phyloP scores from a whole-genome alignment of 2,329 filamentous ascomycete genomes.

The Monascus ruber region DNA sequence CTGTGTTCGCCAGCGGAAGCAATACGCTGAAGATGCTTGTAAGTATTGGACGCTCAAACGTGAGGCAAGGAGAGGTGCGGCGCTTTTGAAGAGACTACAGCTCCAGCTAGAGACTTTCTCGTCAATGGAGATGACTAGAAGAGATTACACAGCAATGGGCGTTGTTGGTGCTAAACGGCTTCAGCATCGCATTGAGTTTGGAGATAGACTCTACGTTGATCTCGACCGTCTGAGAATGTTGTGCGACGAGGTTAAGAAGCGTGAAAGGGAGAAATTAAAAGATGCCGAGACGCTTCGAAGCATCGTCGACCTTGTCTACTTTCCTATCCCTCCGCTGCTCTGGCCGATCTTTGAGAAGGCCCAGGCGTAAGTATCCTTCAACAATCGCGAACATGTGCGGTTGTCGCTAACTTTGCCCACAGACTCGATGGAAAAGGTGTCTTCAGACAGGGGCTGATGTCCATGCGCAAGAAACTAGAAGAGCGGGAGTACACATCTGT shows the following conservation, averaged over 20 bases:
- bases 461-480: conserved; percentile 42
- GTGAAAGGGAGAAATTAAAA: conserved; percentile 67
- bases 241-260: conserved; percentile 58
- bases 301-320: conserved; percentile 82
- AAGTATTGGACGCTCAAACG: conserved; percentile 97
- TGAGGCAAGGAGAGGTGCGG: conserved; percentile 81
- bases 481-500: conserved; percentile 51
- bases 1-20: conserved; percentile 73
- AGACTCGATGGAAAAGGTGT: conserved; percentile 41
- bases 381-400: background rate
- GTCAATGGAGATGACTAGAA: conserved; percentile 90
- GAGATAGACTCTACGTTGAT: conserved; percentile 52
- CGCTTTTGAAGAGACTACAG: conserved; percentile 83
- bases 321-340: conserved; percentile 69
- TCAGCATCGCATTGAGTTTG: conserved; percentile 77
- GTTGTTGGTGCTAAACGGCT: conserved; percentile 67
- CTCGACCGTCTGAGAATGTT: conserved; percentile 64
- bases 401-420: conserved; percentile 8
- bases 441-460: conserved; percentile 44
- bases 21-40: conserved; percentile 85
- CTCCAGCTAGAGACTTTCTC: conserved; percentile 93
- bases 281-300: conserved; percentile 64
- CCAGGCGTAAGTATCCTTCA: conserved; percentile 53
- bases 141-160: conserved; percentile 94
- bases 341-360: conserved; percentile 70